phyloP scores from a whole-genome alignment of 805 yeast species.

The Kuraishia capsulata region DNA sequence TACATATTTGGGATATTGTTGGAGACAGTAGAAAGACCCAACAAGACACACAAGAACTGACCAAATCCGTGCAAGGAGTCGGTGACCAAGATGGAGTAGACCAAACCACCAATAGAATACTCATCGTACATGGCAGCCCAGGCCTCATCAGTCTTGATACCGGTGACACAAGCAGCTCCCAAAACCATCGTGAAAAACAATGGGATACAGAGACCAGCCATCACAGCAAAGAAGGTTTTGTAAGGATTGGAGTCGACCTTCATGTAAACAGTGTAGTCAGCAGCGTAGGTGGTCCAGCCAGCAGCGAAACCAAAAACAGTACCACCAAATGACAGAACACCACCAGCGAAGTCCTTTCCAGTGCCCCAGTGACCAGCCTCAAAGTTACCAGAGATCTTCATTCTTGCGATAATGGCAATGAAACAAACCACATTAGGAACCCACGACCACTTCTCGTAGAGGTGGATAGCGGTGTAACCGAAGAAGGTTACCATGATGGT shows the following conservation, averaged over 20 bases:
- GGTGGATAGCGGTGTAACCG: constrained; percentile 77
- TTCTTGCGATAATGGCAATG: constrained; percentile 69
- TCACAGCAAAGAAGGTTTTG: constrained; percentile 56
- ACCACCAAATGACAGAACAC: constrained; percentile 74
- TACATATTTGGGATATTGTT: constrained; percentile 93
- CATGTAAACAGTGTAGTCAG: constrained; percentile 88
- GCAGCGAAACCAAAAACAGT: constrained; percentile 81
- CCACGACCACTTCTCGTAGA: constrained; percentile 83
- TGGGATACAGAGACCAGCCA: constrained; percentile 59
- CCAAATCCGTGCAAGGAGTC: constrained; percentile 85
- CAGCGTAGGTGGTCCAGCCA: constrained; percentile 91
- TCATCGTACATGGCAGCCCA: constrained; percentile 43
- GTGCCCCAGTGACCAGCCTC: constrained; percentile 39
- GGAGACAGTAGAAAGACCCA: constrained; percentile 81
- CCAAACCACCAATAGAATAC: constrained; percentile 71
- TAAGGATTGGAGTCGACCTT: constrained; percentile 49
- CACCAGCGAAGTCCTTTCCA: constrained; percentile 67
- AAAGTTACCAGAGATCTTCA: constrained; percentile 60
- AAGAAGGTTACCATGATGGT: constrained; percentile 72
- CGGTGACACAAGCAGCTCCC: constrained; percentile 83
- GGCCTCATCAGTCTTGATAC: constrained; percentile 34
- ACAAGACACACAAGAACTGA: constrained; percentile 75
- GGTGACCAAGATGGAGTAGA: constrained; percentile 67
- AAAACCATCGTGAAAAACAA: constrained; percentile 63
- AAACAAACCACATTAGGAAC: constrained; percentile 69